phyloP scores from a whole-genome alignment of 1,284 basidiomycete species.

The Ganoderma lingzhi region DNA sequence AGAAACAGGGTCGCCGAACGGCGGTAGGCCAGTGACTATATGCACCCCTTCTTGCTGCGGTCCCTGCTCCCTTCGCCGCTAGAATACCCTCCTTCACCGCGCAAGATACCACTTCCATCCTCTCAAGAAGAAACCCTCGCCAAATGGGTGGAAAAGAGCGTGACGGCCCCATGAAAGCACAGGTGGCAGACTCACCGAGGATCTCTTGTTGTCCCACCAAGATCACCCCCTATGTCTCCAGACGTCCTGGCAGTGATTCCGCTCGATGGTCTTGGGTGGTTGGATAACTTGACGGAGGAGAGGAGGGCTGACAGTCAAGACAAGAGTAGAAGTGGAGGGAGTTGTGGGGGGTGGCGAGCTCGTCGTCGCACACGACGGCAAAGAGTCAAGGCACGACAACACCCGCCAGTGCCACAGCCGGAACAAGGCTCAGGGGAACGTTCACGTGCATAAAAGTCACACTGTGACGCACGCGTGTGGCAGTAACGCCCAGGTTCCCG shows the following conservation, averaged over 20 bases:
- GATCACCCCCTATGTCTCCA: neutral
- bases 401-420: neutral
- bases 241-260: neutral
- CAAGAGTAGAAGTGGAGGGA: neutral
- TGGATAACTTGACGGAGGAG: neutral
- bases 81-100: neutral
- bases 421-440: neutral
- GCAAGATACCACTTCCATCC: neutral
- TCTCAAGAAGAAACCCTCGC: neutral
- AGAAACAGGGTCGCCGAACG: neutral
- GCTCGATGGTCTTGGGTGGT: neutral
- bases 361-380: neutral
- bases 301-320: neutral
- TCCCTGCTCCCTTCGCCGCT: neutral
- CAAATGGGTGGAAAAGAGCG: neutral
- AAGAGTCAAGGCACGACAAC: neutral
- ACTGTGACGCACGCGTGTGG: neutral
- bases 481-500: neutral
- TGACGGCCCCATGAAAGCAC: neutral
- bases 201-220: neutral
- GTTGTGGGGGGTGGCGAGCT: neutral
- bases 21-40: neutral
- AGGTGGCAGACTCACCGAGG: neutral
- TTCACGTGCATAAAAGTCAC: neutral
- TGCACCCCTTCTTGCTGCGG: neutral